Conservation (phyloP, 306 rosid genomes). For the Glycine latifolia region DNA sequence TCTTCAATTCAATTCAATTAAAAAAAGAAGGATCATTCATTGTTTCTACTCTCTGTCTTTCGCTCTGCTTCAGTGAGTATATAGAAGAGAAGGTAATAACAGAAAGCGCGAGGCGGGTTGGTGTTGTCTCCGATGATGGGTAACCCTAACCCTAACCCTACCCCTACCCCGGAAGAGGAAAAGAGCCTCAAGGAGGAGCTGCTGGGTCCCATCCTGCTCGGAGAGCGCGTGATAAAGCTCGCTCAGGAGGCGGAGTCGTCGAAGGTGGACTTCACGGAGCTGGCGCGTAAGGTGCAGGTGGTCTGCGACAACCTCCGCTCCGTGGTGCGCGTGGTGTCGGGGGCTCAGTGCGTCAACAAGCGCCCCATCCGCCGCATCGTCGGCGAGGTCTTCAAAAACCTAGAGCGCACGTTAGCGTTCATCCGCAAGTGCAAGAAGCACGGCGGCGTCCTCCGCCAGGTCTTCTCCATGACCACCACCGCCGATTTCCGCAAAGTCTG, state of each 20-base stretch:
- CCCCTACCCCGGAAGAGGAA: conserved; percentile 44
- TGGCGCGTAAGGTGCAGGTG: conserved; percentile 65
- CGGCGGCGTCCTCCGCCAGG: conserved; percentile 75
- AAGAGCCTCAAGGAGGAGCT: conserved; percentile 69
- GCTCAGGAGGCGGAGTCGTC: conserved; percentile 77
- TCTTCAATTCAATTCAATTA: not conserved
- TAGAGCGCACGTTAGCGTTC: conserved; percentile 65
- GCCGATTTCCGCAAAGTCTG: conserved; percentile 73
- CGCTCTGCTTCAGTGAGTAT: not conserved
- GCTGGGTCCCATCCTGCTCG: conserved; percentile 63
- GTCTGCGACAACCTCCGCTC: conserved; percentile 74
- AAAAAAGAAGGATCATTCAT: not conserved
- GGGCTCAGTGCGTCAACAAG: conserved; percentile 69
- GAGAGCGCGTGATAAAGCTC: conserved; percentile 69
- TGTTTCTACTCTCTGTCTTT: not conserved
- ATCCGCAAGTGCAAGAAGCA: conserved; percentile 70
- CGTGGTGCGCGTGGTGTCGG: conserved; percentile 56
- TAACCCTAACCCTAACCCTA: conserved; percentile 21
- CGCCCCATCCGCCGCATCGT: conserved; percentile 76
- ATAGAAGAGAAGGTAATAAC: no score
- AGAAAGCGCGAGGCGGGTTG: not conserved
- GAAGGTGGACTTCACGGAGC: conserved; percentile 57
- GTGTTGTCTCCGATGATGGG: conserved; percentile 44
- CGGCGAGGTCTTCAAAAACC: conserved; percentile 63
- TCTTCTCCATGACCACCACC: conserved; percentile 70